Base-by-base conservation (phyloP, 2,329 filamentous ascomycete species). In the Fusarium devonianum region DNA sequence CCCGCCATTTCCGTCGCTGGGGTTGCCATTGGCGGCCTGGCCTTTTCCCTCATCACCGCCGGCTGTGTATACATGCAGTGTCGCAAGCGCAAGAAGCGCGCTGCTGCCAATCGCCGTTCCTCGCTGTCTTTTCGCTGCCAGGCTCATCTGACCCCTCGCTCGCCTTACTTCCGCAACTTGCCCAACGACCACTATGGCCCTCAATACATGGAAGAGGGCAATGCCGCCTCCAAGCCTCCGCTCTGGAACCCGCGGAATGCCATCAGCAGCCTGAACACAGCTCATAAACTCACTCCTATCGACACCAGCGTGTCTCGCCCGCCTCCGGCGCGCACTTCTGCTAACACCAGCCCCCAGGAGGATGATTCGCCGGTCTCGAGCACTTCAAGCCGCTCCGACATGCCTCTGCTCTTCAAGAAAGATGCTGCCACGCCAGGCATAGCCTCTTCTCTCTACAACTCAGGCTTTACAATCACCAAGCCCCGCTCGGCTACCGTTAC, bases 111-210 rank as follows among this genome's bases (percentile, higher is more conserved):
- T 23, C 48, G 53, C 32, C 52, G 53, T 18, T 81, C 79, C 0
- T 73, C 76, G 4, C 71, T 82, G 19, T 80, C 77, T 2, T 82
- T 82, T 66, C 74, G 74, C 22, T 82, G 80, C 67, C 76, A 79
- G 48, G 74, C 78, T 1, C 74, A 53, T 8, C 33, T 67, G 10
- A 67, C 64, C 4, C 64, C 63, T 13, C 43, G 42, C 7, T 58
- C 61, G 12, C 48, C 55, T n/a, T 46, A 47, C 3, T 65, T 65
- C 40, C 52, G 48, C 7, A 48, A 57, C 19, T 42, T 49, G 11
- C 46, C 50, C 11, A 39, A 30, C 34, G 46, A 41, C 7, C 38
- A 42, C 23, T 14, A 25, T 6, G 26, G 29, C 21, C 14, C 40
- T 2, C 37, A 35, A 12, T 44, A 54, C n/a, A 54, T 56, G 50